These are phyloP conservation scores for Penstemon eatonii DNA, from an alignment of 257 asterid species.

Conservation along the genomic window DNA sequence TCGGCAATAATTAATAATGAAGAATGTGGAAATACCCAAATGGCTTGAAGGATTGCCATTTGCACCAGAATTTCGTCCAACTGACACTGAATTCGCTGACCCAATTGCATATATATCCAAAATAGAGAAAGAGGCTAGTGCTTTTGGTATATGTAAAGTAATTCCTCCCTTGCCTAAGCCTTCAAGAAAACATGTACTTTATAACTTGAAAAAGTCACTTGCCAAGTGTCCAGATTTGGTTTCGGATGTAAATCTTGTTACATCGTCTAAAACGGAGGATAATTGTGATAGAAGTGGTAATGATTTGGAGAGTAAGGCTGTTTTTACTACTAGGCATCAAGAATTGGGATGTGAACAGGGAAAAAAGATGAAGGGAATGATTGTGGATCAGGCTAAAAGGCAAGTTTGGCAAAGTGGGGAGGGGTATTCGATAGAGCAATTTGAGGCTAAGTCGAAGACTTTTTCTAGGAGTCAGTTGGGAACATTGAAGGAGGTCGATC, in stretches of 20 bases:
- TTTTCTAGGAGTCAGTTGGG: slow-evolving; percentile 77
- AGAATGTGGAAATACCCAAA: slow-evolving; percentile 71
- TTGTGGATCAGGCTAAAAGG: slow-evolving; percentile 47
- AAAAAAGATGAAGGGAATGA: slow-evolving; percentile 49
- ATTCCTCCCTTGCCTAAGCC: slow-evolving; percentile 95
- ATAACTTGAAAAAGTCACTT: slow-evolving; percentile 81
- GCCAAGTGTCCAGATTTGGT: slow-evolving; percentile 82
- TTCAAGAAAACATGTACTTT: slow-evolving; percentile 74
- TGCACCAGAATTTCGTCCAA: slow-evolving; percentile 98
- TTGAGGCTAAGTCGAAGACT: slow-evolving; percentile 78
- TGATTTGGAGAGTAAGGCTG: slow-evolving; percentile 56
- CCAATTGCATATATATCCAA: slow-evolving; percentile 95
- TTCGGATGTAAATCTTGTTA: slow-evolving; percentile 43
- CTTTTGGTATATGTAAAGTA: slow-evolving; percentile 92
- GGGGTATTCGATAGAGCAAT: slow-evolving; percentile 82
- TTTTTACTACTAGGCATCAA: slow-evolving; percentile 91
- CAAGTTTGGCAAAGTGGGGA: slow-evolving; percentile 99
- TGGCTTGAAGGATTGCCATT: slow-evolving; percentile 89
- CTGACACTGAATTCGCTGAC: slow-evolving; percentile 96
- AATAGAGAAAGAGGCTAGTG: slow-evolving; percentile 94
- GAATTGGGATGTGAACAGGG: slow-evolving; percentile 76
- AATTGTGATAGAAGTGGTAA: slow-evolving; percentile 30
- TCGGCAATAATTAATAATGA: slow-evolving; percentile 43
- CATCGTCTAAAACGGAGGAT: slow-evolving; percentile 34
- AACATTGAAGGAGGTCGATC: slow-evolving; percentile 70